Percentiles rank a stretch among this genome's conserved stretches.
phyloP scores from a whole-genome alignment of 345 rosid genomes.

The Camelina neglecta region DNA sequence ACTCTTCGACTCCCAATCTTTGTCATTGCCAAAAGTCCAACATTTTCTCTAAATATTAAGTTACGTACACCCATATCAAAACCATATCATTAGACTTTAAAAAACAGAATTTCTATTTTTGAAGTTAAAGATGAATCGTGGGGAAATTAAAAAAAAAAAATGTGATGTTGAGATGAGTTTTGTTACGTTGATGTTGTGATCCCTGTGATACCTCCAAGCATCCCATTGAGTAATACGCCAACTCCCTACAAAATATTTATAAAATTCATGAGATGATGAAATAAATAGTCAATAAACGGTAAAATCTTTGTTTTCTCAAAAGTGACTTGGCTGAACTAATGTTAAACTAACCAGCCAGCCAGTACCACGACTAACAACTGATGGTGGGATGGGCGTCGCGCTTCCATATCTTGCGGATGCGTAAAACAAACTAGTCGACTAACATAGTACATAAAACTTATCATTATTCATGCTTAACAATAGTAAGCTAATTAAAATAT shows the following conservation, averaged over 20 bases:
- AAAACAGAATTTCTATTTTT: neutral
- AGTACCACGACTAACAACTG: slow-evolving; percentile 66
- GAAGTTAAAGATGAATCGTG: neutral
- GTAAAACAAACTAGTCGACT: slow-evolving; percentile 68
- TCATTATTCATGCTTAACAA: neutral
- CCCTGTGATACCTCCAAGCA: slow-evolving; percentile 64
- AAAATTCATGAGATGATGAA: neutral
- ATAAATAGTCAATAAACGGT: neutral
- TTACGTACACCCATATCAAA: neutral
- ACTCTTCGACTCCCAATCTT: slow-evolving; percentile 82
- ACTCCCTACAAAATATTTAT: slow-evolving; percentile 55
- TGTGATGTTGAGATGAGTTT: slow-evolving; percentile 11
- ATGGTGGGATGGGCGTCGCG: slow-evolving; percentile 74
- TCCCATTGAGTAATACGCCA: slow-evolving; percentile 60
- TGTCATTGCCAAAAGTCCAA: slow-evolving; percentile 74
- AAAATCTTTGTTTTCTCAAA: slow-evolving; percentile 1
- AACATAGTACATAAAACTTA: slow-evolving; percentile 21
- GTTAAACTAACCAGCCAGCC: slow-evolving; percentile 65
- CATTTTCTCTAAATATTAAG: slow-evolving; percentile 61
- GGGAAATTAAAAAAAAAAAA: neutral
- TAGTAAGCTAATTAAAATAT: too few relatives aligned
- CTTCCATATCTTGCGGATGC: slow-evolving; percentile 76
- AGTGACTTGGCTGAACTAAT: neutral
- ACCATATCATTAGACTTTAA: neutral
- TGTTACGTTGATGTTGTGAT: slow-evolving; percentile 68